Percentiles rank a stretch among this genome's conserved stretches.
Evolutionary conservation across 495 filamentous ascomycete species (phyloP).

Genomic region (Lasiosphaeriaceae sp.): DNA sequence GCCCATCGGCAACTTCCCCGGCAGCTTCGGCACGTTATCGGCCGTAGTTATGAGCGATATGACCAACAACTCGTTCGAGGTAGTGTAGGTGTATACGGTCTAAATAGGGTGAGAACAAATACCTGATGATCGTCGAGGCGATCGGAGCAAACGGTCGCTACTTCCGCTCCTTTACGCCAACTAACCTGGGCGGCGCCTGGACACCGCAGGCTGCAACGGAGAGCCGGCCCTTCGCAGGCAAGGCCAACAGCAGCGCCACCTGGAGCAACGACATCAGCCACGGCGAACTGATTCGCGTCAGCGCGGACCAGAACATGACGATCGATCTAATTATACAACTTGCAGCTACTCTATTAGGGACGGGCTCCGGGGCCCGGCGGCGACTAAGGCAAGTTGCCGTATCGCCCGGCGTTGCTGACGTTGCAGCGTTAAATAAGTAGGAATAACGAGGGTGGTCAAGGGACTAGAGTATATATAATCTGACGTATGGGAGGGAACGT

Average conservation of each 20-base stretch:
- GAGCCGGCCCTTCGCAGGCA: constrained; percentile 55
- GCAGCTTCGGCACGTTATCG: constrained; percentile 48
- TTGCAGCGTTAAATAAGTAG: background rate
- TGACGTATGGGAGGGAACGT: too few species aligned
- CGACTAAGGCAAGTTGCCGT: background rate
- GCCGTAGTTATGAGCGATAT: constrained; percentile 49
- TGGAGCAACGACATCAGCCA: constrained; percentile 66
- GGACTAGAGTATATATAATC: too few species aligned
- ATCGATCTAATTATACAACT: constrained; percentile 56
- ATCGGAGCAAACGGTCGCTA: constrained; percentile 55
- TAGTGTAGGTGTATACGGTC: constrained; percentile 60
- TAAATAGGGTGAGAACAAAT: constrained; percentile 43
- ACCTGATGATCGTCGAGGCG: constrained; percentile 63
- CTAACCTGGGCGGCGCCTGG: constrained; percentile 51
- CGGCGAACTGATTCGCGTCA: constrained; percentile 54
- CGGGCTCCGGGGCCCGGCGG: background rate
- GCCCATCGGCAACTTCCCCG: constrained; percentile 56
- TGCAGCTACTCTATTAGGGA: constrained; percentile 59
- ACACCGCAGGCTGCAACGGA: constrained; percentile 49
- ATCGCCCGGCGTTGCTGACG: background rate
- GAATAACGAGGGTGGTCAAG: too few species aligned
- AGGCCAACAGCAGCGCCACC: constrained; percentile 55
- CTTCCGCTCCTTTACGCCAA: constrained; percentile 62
- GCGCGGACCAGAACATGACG: constrained; percentile 53
- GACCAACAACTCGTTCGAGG: constrained; percentile 57